Base-by-base conservation (phyloP, 805 yeast species). In the Cyberlindnera veronae region DNA sequence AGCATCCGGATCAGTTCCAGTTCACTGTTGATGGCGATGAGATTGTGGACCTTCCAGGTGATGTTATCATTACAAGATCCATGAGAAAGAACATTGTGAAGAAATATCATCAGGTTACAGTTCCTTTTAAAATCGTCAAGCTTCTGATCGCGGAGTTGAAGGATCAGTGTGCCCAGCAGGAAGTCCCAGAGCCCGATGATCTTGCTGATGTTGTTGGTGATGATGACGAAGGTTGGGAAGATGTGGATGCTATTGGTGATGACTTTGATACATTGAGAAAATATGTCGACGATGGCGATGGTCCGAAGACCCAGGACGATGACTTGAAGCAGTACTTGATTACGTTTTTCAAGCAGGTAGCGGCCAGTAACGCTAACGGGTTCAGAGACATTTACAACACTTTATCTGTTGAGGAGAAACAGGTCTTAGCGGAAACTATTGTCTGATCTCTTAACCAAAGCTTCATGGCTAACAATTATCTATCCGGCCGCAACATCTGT, bases 51-150 rank as follows among this genome's bases (percentile, higher is more conserved):
- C 53, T 58, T 1, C 68, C 69, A 13, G 72, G 74, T 0, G 84
- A 79, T 40, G 51, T 76, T n/a, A 89, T 91, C 26, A 66, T 87
- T 4, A 91, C 98, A 0, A 75, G 98, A 55, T 86, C 96, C 0
- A 84, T 81, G 82, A 78, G 95, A 4, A 39, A 39, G 30, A 43
- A 38, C 24, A 79, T 76, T 50, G 61, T 62, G 13, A 73, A 77
- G 36, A 61, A 70, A 50, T 87, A 73, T 50, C 77, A 84, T 0
- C 77, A 74, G 53, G 69, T 89, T 2, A 68, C 90, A 0, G 85
- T 87, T 0, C 74, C 82, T 13, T 69, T 71, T 30, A 89, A 87
- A 55, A 87, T 91, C 17, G 57, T 88, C 34, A 84, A 83, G 53
- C 63, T 90, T 17, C 70, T 91, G 34, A 58, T 82, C 4, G 67